Conservation (phyloP, 1,284 basidiomycete genomes). For the Ustilago loliicola region DNA sequence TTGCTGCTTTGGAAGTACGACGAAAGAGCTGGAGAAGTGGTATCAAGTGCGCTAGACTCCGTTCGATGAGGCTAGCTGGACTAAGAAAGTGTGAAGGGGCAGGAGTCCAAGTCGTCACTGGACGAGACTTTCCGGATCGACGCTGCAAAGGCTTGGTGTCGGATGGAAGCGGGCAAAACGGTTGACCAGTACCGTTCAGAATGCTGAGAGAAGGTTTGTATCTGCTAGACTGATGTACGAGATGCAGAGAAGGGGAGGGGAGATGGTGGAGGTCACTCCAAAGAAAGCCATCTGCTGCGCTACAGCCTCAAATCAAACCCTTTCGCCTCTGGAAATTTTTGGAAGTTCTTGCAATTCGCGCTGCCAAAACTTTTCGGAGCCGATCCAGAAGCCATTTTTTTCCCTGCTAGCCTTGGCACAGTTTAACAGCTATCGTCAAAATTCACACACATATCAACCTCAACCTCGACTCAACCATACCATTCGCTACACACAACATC, state of each 20-base stretch:
- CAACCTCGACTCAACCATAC: neutral
- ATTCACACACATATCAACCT: neutral
- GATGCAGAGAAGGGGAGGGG: neutral
- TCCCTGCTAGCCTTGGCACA: neutral
- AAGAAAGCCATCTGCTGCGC: neutral
- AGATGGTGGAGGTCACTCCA: neutral
- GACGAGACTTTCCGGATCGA: neutral
- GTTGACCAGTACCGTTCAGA: neutral
- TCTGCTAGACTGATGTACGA: neutral
- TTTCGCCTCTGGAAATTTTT: constrained; percentile 18
- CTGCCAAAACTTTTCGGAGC: constrained; percentile 11
- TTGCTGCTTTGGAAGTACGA: too few relatives aligned
- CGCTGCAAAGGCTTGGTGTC: neutral
- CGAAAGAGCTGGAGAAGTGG: neutral
- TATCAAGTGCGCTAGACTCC: neutral
- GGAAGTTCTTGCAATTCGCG: constrained; percentile 7
- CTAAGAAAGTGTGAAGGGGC: neutral
- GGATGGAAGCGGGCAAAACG: neutral
- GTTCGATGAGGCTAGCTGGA: neutral
- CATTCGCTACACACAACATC: neutral
- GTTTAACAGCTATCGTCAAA: too few relatives aligned
- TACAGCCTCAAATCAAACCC: neutral
- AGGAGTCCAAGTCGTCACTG: neutral
- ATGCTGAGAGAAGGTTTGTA: neutral
- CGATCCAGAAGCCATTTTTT: neutral